A percentile compares a stretch with the other conserved stretches of the same genome.
These are phyloP conservation scores for Alisma plantagoaquatica DNA, from an alignment of 106 monocot genomes.

Conservation along the genomic window DNA sequence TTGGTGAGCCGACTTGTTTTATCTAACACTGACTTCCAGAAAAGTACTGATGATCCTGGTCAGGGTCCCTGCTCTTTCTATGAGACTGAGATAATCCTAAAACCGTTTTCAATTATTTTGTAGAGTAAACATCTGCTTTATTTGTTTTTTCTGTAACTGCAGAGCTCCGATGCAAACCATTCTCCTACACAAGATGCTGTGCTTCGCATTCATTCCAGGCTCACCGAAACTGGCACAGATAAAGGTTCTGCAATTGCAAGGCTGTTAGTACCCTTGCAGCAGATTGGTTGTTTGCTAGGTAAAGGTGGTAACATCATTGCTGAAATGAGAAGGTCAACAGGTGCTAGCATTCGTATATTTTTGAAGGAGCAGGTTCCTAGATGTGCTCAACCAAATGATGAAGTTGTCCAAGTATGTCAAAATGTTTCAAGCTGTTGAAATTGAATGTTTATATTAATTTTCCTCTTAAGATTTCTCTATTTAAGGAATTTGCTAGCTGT, in stretches of 20 bases:
- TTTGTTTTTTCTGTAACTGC: constrained; percentile 3
- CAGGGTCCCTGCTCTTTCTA: too few relatives aligned
- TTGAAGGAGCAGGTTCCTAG: constrained; percentile 56
- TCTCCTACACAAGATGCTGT: constrained; percentile 82
- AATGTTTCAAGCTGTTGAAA: too few relatives aligned
- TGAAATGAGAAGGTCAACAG: constrained; percentile 82
- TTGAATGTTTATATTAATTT: too few relatives aligned
- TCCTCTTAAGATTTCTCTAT: too few relatives aligned
- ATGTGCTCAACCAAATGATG: constrained; percentile 79
- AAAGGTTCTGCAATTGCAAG: constrained; percentile 49
- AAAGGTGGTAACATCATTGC: constrained; percentile 70
- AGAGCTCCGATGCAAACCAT: constrained; percentile 56
- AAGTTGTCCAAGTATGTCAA: constrained; percentile 77
- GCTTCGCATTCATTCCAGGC: constrained; percentile 54
- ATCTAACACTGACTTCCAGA: too few relatives aligned
- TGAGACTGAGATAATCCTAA: too few relatives aligned
- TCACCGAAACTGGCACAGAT: constrained; percentile 37
- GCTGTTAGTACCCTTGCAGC: constrained; percentile 78
- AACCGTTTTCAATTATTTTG: too few relatives aligned
- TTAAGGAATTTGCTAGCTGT: too few relatives aligned
- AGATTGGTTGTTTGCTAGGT: constrained; percentile 67
- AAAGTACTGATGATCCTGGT: too few relatives aligned
- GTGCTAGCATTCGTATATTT: constrained; percentile 76
- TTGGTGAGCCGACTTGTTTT: too few relatives aligned
- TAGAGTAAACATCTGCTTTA: neutral